phyloP scores from a whole-genome alignment of 1,284 basidiomycete species.

The Golubevia pallescens region DNA sequence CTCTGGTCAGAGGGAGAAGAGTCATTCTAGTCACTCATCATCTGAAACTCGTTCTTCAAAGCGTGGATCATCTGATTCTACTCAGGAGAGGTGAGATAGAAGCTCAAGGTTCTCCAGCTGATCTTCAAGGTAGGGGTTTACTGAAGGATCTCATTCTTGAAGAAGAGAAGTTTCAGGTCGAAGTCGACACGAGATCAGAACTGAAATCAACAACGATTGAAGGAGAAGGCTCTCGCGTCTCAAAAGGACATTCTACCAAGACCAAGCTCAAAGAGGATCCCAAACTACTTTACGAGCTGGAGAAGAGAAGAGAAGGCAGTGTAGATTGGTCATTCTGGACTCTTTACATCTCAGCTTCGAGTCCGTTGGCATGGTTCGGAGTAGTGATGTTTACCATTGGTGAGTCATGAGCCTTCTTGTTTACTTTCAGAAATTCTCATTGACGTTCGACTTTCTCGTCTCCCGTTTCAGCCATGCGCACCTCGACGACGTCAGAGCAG shows the following conservation, averaged over 20 bases:
- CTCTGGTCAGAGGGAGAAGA: conserved; percentile 5
- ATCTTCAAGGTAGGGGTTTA: neutral
- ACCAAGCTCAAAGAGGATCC: conserved; percentile 13
- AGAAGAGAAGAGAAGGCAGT: conserved; percentile 29
- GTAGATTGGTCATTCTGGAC: conserved; percentile 33
- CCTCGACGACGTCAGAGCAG: conserved; percentile 30
- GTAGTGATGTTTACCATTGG: conserved; percentile 19
- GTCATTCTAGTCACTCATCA: conserved; percentile 12
- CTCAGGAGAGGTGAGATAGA: neutral
- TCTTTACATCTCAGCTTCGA: conserved; percentile 32
- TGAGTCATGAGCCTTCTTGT: neutral
- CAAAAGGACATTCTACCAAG: neutral
- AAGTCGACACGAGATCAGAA: neutral
- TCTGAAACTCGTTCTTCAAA: conserved; percentile 1
- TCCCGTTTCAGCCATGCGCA: conserved; percentile 15
- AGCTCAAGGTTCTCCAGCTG: neutral
- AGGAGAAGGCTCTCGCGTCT: too few relatives aligned
- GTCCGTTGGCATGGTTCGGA: conserved; percentile 9
- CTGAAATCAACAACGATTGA: neutral
- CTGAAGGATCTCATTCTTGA: neutral
- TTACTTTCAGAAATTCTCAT: too few relatives aligned
- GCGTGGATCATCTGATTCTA: neutral
- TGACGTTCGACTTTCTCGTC: neutral
- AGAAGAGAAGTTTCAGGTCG: neutral
- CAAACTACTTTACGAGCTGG: conserved; percentile 34